Conservation (phyloP, 768 basidiomycete genomes). For the Suillus bovinus region DNA sequence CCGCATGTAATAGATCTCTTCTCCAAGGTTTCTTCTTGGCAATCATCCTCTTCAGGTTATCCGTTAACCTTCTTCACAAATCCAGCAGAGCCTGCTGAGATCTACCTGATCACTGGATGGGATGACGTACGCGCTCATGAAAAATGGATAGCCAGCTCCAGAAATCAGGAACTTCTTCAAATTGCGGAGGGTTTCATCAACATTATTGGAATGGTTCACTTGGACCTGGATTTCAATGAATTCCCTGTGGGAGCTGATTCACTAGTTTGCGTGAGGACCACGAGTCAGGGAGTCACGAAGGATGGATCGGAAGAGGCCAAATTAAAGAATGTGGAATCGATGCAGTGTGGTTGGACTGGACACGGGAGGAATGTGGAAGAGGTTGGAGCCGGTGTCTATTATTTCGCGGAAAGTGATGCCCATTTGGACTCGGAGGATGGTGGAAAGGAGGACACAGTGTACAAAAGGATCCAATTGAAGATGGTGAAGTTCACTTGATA, state of each 20-base stretch:
- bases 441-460: neutral
- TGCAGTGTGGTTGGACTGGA: neutral
- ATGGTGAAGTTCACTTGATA: conserved; percentile 8
- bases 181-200: conserved; percentile 31
- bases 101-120: conserved; percentile 50
- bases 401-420: conserved; percentile 9
- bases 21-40: conserved; percentile 30
- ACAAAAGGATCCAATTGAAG: conserved; percentile 13
- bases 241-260: conserved; percentile 19
- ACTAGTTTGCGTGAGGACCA: conserved; percentile 15
- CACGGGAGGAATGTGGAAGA: conserved; percentile 20
- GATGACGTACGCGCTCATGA: conserved; percentile 39
- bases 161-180: conserved; percentile 39
- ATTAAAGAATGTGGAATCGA: neutral
- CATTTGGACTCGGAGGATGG: neutral
- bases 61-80: conserved; percentile 41
- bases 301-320: neutral
- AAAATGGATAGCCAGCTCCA: conserved; percentile 41
- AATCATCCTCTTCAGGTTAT: conserved; percentile 43
- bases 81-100: conserved; percentile 16
- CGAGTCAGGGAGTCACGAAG: neutral
- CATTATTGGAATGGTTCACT: conserved; percentile 38
- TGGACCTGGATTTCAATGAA: conserved; percentile 39
- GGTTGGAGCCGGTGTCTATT: conserved; percentile 14
- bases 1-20: conserved; percentile 33